Conservation (phyloP, 2,329 filamentous ascomycete species). For the Botrytis squamosa region DNA sequence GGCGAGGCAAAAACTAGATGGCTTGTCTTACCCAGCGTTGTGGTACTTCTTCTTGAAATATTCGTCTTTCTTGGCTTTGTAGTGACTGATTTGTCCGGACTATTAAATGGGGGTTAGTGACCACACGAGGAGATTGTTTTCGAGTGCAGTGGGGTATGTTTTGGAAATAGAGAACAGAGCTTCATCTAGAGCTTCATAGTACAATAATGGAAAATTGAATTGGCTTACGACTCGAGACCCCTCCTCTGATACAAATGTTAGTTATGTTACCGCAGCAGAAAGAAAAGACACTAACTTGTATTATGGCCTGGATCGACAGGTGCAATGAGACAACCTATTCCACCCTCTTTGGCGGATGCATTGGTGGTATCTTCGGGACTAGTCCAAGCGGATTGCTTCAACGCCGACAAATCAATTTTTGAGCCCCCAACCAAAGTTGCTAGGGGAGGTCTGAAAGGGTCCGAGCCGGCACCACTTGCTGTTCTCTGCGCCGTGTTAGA, state of each 20-base stretch:
- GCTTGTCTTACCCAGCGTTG: constrained; percentile 3
- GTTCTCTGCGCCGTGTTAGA: neutral
- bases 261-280: neutral
- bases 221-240: neutral
- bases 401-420: neutral
- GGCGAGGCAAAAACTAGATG: neutral
- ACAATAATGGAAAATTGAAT: neutral
- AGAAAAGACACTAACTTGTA: neutral
- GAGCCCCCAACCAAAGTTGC: neutral
- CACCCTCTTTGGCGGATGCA: constrained; percentile 9
- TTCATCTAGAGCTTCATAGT: neutral
- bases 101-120: neutral
- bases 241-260: neutral
- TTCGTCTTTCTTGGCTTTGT: neutral
- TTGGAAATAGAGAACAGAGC: too few relatives aligned
- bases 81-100: constrained; percentile 9
- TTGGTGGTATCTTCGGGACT: constrained; percentile 19
- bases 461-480: neutral
- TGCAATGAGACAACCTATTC: constrained; percentile 10
- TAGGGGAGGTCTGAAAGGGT: neutral
- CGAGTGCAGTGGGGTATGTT: neutral
- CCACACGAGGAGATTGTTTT: neutral
- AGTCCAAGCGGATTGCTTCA: neutral
- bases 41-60: constrained; percentile 14
- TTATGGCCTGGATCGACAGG: constrained; percentile 15